These are phyloP conservation scores for Mucor circinelloides DNA, from an alignment of 371 early-diverging fungal species.

Conservation along the genomic window DNA sequence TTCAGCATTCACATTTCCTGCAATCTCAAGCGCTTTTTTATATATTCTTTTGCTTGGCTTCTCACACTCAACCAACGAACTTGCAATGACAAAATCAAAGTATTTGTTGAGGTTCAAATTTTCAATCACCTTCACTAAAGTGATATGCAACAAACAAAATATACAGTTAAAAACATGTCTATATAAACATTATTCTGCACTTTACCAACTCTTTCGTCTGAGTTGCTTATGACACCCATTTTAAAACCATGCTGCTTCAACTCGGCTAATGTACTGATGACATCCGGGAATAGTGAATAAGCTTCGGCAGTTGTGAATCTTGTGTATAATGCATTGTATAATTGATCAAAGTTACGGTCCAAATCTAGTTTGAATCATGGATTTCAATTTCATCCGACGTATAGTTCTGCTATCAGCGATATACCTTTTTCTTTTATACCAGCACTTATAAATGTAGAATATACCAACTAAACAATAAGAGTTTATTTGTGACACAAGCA, in stretches of 20 bases:
- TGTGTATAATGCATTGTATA: slow-evolving; percentile 39
- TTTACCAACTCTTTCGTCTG: slow-evolving; percentile 50
- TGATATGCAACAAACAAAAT: neutral
- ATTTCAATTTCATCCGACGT: neutral
- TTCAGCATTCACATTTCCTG: slow-evolving; percentile 15
- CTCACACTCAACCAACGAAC: slow-evolving; percentile 35
- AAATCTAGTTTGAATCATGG: slow-evolving; percentile 21
- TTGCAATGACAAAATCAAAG: slow-evolving; percentile 46
- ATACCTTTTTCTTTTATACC: slow-evolving; percentile 39
- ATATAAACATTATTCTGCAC: neutral
- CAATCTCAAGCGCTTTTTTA: slow-evolving; percentile 34
- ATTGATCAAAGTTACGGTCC: slow-evolving; percentile 32
- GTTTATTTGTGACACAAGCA: neutral
- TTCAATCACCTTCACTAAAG: slow-evolving; percentile 36
- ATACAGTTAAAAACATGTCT: neutral
- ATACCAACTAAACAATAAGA: slow-evolving; percentile 29
- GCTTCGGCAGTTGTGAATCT: slow-evolving; percentile 47
- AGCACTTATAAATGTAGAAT: slow-evolving; percentile 37
- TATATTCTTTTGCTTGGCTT: slow-evolving; percentile 45
- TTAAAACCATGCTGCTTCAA: slow-evolving; percentile 34
- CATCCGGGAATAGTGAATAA: slow-evolving; percentile 49
- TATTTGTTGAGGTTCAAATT: slow-evolving; percentile 39
- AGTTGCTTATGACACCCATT: slow-evolving; percentile 54
- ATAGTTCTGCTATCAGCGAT: neutral
- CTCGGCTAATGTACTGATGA: slow-evolving; percentile 27